Conservation (phyloP, 2,329 filamentous ascomycete species). For the Phaeosphaeria sp. region DNA sequence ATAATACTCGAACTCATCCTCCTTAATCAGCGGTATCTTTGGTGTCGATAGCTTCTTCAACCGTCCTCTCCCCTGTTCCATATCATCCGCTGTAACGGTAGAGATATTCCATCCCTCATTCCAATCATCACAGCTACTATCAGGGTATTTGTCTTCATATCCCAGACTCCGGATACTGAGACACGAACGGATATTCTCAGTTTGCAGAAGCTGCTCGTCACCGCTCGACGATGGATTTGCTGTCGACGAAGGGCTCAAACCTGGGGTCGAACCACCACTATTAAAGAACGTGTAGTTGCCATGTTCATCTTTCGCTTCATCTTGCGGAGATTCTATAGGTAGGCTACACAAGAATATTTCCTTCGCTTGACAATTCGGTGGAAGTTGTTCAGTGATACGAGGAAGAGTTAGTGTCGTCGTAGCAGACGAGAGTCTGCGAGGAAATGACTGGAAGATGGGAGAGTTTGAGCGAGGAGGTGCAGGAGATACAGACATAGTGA, state of each 20-base stretch:
- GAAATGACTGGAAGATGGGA: not conserved
- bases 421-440: not conserved
- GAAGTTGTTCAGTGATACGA: not conserved
- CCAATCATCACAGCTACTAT: not conserved
- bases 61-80: not conserved
- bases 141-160: not conserved
- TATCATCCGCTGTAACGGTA: not conserved
- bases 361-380: not conserved
- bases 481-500: not conserved
- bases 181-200: not conserved
- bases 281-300: not conserved
- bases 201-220: not conserved
- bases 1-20: conserved; percentile 8
- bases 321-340: not conserved
- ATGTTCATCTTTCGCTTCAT: not conserved
- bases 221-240: not conserved
- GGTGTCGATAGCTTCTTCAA: not conserved
- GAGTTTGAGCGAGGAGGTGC: not conserved
- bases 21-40: not conserved
- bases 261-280: not conserved
- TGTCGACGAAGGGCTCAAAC: not conserved
- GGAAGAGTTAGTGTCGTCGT: not conserved
- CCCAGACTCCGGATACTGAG: not conserved
- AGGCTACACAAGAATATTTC: not conserved
- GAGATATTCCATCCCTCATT: not conserved